phyloP scores from a whole-genome alignment of 768 basidiomycete species.

The Mrakia blollopis region DNA sequence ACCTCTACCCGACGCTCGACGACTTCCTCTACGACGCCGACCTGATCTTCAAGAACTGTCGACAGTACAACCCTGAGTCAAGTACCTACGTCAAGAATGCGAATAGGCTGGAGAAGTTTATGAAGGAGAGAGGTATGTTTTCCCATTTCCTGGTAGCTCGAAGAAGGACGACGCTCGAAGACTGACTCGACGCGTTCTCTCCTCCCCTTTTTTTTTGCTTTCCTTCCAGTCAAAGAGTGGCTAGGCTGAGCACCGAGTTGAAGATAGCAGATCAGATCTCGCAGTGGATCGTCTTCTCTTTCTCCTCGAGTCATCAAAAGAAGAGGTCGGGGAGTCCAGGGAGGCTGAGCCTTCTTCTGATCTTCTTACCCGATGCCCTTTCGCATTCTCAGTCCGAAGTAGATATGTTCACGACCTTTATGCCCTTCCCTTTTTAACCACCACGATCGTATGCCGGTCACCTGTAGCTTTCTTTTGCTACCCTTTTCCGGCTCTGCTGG shows the following conservation, averaged over 20 bases:
- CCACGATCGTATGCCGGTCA: no score
- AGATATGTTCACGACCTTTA: neutral
- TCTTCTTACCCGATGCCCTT: neutral
- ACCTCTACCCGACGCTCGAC: constrained; percentile 43
- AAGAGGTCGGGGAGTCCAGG: no score
- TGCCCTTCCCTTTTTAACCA: neutral
- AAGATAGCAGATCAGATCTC: neutral
- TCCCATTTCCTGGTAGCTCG: no score
- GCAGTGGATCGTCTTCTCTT: no score
- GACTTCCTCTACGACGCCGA: constrained; percentile 57
- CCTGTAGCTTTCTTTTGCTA: no score
- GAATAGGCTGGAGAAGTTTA: constrained; percentile 70
- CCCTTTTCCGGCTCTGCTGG: no score
- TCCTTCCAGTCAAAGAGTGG: constrained; percentile 11
- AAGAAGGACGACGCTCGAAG: neutral
- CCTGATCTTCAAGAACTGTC: constrained; percentile 84
- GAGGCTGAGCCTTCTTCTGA: no score
- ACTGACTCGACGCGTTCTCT: neutral
- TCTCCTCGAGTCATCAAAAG: no score
- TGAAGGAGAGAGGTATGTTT: constrained; percentile 44
- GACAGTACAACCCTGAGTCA: constrained; percentile 72
- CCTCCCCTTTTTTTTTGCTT: neutral
- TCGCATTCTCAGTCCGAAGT: no score
- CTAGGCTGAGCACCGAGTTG: neutral
- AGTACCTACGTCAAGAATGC: constrained; percentile 75